These are phyloP conservation scores for Fusarium clavum DNA, from an alignment of 2,329 filamentous ascomycete species.

Conservation along the genomic window DNA sequence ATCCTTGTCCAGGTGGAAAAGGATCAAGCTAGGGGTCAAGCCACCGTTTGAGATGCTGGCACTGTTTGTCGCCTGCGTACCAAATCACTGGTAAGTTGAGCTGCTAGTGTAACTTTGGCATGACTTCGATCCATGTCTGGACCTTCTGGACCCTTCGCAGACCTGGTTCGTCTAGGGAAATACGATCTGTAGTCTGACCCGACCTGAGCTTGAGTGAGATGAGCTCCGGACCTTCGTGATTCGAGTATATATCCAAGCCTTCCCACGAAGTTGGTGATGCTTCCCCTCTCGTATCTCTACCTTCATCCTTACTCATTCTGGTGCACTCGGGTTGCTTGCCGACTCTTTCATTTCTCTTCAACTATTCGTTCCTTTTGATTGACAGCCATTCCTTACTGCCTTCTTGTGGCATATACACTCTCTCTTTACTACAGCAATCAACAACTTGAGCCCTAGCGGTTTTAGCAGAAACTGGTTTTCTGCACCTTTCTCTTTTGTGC, in stretches of 20 bases:
- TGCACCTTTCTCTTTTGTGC: constrained; percentile 13
- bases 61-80: constrained; percentile 21
- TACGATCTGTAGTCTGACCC: constrained; percentile 22
- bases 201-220: constrained; percentile 12
- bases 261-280: constrained; percentile 13
- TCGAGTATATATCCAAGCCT: constrained; percentile 40
- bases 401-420: constrained; percentile 26
- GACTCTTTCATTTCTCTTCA: constrained; percentile 20
- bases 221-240: constrained; percentile 8
- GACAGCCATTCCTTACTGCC: constrained; percentile 37
- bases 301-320: constrained; percentile 37
- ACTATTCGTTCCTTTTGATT: constrained; percentile 37
- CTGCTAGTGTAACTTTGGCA: constrained; percentile 33
- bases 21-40: constrained; percentile 30
- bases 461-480: constrained; percentile 44
- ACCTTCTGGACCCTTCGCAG: constrained; percentile 1
- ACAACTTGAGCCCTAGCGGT: constrained; percentile 36
- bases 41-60: constrained; percentile 41
- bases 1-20: constrained; percentile 20
- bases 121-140: constrained; percentile 9
- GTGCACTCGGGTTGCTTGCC: constrained; percentile 32
- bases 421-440: constrained; percentile 14
- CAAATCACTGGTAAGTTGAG: constrained; percentile 7
- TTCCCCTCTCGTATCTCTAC: constrained; percentile 1
- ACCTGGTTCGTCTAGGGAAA: neutral